Evolutionary conservation across 202 grass and related monocot genomes (phyloP), one percentile per base, ranked within the genome.

Genomic region (Setaria viridis): DNA sequence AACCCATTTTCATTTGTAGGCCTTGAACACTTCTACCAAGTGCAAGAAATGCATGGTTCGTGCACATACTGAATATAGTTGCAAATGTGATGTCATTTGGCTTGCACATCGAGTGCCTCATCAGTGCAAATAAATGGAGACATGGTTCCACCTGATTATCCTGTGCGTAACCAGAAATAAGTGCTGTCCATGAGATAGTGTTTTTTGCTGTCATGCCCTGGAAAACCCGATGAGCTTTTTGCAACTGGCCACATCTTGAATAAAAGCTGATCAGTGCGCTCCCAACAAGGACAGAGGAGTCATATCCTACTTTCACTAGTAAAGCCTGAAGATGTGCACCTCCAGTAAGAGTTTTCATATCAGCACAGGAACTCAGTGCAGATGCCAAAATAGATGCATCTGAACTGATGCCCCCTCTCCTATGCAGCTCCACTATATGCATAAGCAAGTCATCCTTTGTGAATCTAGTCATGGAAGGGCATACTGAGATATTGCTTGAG

Each of bases 81-180:
- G 83, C 82, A 82, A 90, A 95, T 60, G 93, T 95, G 67, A 95
- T 32, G 7, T 92, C 93, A 90, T 95, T 92, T 71, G 90, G 93
- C 68, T 90, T 90, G 86, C 82, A 86, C 46, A 20, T 39, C 7
- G 87, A 86, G 55, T 43, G 79, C 75, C 83, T 90, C 93, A 95
- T 92, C 32, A 62, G 43, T 33, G 60, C 66, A 82, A 95, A 90
- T 15, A 95, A 66, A 77, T 75, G 67, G 34, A 88, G 77, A 74
- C 83, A 92, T 66, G 82, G 81, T 41, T 92, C 88, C 45, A 92
- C 80, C 65, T 84, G 76, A 67, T 66, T 76, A 71, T 86, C 66
- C 72, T 90, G 90, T 15, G 83, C 85, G 46, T 86, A 92, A 46
- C 88, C 88, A 81, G 93, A 91, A 86, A 95, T 90, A 9, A 95